phyloP scores from a whole-genome alignment of 768 basidiomycete genomes.

The Lentinula boryana region DNA sequence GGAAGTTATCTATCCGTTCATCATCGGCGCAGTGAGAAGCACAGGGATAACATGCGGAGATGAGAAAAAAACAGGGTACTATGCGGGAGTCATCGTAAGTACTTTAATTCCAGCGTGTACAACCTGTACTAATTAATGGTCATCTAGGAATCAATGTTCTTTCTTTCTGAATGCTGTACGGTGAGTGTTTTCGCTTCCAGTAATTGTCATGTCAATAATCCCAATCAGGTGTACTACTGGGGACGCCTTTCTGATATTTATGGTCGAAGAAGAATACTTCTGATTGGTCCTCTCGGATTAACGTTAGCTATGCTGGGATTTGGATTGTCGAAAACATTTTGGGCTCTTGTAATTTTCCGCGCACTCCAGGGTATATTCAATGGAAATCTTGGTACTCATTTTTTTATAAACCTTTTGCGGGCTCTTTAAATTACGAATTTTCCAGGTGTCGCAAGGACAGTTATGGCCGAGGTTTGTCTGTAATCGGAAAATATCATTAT shows the following conservation, averaged over 20 bases:
- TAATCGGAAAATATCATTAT: not conserved
- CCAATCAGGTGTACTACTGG: conserved; percentile 17
- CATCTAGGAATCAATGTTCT: conserved; percentile 23
- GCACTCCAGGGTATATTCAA: conserved; percentile 23
- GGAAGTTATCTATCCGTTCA: conserved; percentile 19
- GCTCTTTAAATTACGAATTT: not conserved
- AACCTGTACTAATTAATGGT: not conserved
- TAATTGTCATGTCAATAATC: not conserved
- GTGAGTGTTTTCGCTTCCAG: not conserved
- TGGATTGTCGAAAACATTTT: conserved; percentile 21
- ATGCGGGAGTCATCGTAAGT: conserved; percentile 15
- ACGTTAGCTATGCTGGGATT: conserved; percentile 21
- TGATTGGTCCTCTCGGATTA: conserved; percentile 24
- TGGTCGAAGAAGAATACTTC: conserved; percentile 22
- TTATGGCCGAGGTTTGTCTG: conserved; percentile 23
- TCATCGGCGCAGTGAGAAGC: conserved; percentile 11
- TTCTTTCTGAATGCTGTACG: conserved; percentile 20
- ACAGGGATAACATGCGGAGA: conserved; percentile 14
- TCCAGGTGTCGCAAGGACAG: conserved; percentile 19
- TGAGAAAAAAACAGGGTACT: conserved; percentile 15
- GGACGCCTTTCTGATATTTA: conserved; percentile 23
- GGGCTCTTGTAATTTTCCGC: conserved; percentile 17
- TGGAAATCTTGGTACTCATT: conserved; percentile 21
- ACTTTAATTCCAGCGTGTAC: not conserved
- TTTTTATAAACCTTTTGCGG: not conserved